Conservation (phyloP, 225 moss, liverwort and hornwort genomes). For the Sphagnum contortum region DNA sequence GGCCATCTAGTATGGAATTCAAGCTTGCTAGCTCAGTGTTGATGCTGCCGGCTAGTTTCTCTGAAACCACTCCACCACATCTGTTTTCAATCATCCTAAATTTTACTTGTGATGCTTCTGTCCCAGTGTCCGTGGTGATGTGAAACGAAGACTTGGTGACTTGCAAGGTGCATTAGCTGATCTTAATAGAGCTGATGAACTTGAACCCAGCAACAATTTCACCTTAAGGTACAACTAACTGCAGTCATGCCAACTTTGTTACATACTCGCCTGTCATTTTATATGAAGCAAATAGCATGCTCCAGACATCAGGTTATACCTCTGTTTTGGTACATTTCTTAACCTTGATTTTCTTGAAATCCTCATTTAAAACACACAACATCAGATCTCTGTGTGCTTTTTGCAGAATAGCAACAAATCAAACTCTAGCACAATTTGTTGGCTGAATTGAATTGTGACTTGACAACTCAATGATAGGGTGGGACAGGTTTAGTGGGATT, state of each 20-base stretch:
- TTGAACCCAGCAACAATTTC: slow-evolving; percentile 21
- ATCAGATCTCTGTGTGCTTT: background rate
- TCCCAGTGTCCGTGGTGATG: slow-evolving; percentile 23
- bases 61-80: background rate
- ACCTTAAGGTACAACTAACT: slow-evolving; percentile 6
- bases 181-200: slow-evolving; percentile 10
- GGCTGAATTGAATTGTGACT: background rate
- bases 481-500: background rate
- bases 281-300: too few relatives aligned
- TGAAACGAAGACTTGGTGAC: slow-evolving; percentile 29
- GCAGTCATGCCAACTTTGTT: too few relatives aligned
- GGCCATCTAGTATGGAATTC: too few relatives aligned
- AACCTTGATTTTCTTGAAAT: background rate
- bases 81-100: background rate
- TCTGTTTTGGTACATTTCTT: background rate
- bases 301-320: too few relatives aligned
- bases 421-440: background rate
- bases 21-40: too few relatives aligned
- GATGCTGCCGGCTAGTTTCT: background rate
- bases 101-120: background rate
- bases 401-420: background rate
- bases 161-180: slow-evolving; percentile 15
- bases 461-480: background rate
- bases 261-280: too few relatives aligned
- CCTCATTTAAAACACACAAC: background rate